Evolutionary conservation across 2,329 filamentous ascomycete genomes (phyloP), one percentile per base, ranked within the genome.

Genomic region (Trichoderma sp.): DNA sequence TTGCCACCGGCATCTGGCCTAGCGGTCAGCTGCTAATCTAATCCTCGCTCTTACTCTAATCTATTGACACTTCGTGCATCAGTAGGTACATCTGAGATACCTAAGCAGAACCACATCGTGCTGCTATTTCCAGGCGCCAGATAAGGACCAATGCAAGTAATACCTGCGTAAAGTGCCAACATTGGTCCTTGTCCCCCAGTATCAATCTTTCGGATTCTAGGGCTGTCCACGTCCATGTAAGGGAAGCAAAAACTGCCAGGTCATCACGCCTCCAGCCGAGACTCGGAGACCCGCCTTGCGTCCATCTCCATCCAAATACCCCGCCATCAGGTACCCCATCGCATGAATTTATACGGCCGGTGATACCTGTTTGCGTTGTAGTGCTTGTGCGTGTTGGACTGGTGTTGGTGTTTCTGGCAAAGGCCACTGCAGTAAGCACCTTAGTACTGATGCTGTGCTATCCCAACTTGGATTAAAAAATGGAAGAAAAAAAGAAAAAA

Each of bases 231-330:
- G 6, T 45, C 64, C 38, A 53, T 38, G 64, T 12, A 31, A 56
- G 41, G 65, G 29, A 31, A 56, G 18, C 24, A 50, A 12, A 4
- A 41, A n/a, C n/a, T 45, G 56, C 35, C 68, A 71, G 68, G 53
- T 62, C 68, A 71, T 71, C 38, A 50, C 56, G 27, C 68, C 38
- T 71, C 68, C 56, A 63, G 68, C 68, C 68, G 56, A 63, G 68
- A 18, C 56, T 63, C 56, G 31, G 53, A 71, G 56, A 45, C 68
- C 53, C 67, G 67, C 67, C 59, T 24, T 24, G 29, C 31, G 14
- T 21, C 65, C 38, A 50, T 27, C 38, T 7, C 62, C 18, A 9
- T 29, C 12, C 18, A 33, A 24, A 18, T n/a, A 33, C 24, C 38
- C 38, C 38, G 38, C 38, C 38, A 33, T 50, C n/a, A 24, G 16